These are phyloP conservation scores for Trypanosoma lewisi DNA, from an alignment of 208 protist genomes.

Conservation along the genomic window DNA sequence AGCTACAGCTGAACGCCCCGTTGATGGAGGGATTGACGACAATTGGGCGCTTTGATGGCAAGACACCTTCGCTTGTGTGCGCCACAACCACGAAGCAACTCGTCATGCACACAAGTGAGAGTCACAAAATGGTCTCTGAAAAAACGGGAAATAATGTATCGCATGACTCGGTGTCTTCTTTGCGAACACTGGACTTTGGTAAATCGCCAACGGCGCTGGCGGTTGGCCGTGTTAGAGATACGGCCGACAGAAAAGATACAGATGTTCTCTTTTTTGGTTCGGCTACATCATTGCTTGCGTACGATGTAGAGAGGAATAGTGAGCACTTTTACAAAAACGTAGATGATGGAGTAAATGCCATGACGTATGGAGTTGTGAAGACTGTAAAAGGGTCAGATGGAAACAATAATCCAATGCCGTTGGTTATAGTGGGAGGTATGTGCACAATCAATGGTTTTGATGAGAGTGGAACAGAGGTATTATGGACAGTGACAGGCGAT, in stretches of 20 bases:
- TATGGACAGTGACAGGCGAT: conserved; percentile 95
- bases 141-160: background rate
- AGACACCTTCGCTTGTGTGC: conserved; percentile 48
- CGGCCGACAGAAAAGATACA: conserved; percentile 8
- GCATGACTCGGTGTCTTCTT: conserved; percentile 28
- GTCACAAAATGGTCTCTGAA: background rate
- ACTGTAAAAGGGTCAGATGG: conserved; percentile 6
- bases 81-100: conserved; percentile 74
- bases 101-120: conserved; percentile 65
- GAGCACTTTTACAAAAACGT: conserved; percentile 94
- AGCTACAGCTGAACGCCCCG: conserved; percentile 49
- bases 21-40: conserved; percentile 54
- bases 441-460: conserved; percentile 95
- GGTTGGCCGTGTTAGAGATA: conserved; percentile 45
- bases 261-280: conserved; percentile 92
- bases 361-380: conserved; percentile 73
- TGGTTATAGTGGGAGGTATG: conserved; percentile 93
- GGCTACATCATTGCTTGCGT: conserved; percentile 85
- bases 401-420: conserved; percentile 16
- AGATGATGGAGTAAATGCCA: conserved; percentile 86
- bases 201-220: conserved; percentile 76
- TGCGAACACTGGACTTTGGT: conserved; percentile 87
- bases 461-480: conserved; percentile 77
- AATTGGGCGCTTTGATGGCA: conserved; percentile 60
- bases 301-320: conserved; percentile 89